These are phyloP conservation scores for Celoporthe dispersa DNA, from an alignment of 2,329 filamentous ascomycete species.

Conservation along the genomic window DNA sequence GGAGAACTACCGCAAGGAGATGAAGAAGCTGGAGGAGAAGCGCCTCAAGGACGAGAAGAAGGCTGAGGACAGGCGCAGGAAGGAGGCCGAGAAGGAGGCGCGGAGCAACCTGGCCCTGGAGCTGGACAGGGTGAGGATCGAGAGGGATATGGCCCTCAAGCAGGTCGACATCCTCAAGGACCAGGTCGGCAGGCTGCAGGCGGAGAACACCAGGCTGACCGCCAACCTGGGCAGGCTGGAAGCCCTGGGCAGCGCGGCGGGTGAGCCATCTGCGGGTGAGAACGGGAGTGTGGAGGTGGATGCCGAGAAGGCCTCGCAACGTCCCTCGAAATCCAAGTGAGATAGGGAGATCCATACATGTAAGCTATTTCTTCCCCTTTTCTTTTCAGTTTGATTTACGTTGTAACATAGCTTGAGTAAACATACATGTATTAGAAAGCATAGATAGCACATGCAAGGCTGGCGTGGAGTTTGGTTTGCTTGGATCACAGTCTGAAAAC, in stretches of 20 bases:
- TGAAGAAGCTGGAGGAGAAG: constrained; percentile 67
- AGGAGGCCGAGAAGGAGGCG: constrained; percentile 59
- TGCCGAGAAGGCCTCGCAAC: constrained; percentile 12
- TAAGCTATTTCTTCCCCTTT: background rate
- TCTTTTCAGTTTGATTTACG: background rate
- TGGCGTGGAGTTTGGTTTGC: background rate
- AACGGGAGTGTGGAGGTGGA: constrained; percentile 4
- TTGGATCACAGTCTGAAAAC: background rate
- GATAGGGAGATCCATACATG: too few relatives aligned
- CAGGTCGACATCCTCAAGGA: constrained; percentile 59
- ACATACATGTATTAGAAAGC: background rate
- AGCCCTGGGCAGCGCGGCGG: constrained; percentile 4
- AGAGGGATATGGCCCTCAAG: constrained; percentile 56
- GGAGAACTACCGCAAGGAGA: constrained; percentile 67
- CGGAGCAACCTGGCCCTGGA: constrained; percentile 53
- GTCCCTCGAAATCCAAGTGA: constrained; percentile 20
- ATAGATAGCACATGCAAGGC: background rate
- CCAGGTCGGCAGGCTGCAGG: constrained; percentile 62
- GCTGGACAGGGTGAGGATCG: constrained; percentile 55
- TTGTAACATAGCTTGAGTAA: background rate
- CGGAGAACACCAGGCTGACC: constrained; percentile 63
- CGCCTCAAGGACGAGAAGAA: constrained; percentile 66
- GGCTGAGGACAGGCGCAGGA: constrained; percentile 55
- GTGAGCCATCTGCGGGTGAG: background rate
- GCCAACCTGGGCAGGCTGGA: constrained; percentile 55